Evolutionary conservation across 257 asterid species (phyloP).

Genomic region (Solanum raphanifolium): DNA sequence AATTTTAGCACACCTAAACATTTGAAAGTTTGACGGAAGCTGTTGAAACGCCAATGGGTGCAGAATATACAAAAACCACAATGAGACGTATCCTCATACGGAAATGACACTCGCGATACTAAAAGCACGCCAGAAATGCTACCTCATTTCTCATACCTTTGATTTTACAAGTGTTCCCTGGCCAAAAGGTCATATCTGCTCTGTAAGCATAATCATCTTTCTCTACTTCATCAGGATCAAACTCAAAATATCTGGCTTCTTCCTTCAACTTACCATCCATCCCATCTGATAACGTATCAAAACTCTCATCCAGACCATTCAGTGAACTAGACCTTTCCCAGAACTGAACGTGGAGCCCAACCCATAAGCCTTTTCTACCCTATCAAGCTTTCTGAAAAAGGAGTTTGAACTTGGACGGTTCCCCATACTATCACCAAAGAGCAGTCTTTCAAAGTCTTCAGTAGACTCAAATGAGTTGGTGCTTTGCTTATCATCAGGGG

Average conservation of each 20-base stretch:
- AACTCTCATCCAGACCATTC: slow-evolving; percentile 30
- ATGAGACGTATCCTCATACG: background rate
- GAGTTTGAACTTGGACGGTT: slow-evolving; percentile 9
- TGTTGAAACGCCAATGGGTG: background rate
- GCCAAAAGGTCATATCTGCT: slow-evolving; percentile 48
- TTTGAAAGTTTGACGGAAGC: background rate
- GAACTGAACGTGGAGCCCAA: slow-evolving; percentile 10
- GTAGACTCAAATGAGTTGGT: slow-evolving; percentile 19
- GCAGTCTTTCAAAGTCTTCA: slow-evolving; percentile 39
- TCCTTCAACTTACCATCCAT: slow-evolving; percentile 44
- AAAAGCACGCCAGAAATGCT: background rate
- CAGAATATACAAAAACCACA: background rate
- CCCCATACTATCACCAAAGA: slow-evolving; percentile 16
- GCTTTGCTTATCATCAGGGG: slow-evolving; percentile 12
- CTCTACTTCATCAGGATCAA: slow-evolving; percentile 44
- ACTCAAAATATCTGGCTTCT: slow-evolving; percentile 62
- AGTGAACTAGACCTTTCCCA: slow-evolving; percentile 14
- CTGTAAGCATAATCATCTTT: slow-evolving; percentile 53
- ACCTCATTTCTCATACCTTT: slow-evolving; percentile 36
- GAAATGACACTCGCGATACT: background rate
- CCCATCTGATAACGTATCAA: slow-evolving; percentile 44
- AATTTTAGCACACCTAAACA: background rate
- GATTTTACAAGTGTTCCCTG: slow-evolving; percentile 43
- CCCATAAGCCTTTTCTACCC: slow-evolving; percentile 39
- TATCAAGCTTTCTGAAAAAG: slow-evolving; percentile 39